phyloP scores from a whole-genome alignment of 768 basidiomycete species.

The Amanita brunnescens region DNA sequence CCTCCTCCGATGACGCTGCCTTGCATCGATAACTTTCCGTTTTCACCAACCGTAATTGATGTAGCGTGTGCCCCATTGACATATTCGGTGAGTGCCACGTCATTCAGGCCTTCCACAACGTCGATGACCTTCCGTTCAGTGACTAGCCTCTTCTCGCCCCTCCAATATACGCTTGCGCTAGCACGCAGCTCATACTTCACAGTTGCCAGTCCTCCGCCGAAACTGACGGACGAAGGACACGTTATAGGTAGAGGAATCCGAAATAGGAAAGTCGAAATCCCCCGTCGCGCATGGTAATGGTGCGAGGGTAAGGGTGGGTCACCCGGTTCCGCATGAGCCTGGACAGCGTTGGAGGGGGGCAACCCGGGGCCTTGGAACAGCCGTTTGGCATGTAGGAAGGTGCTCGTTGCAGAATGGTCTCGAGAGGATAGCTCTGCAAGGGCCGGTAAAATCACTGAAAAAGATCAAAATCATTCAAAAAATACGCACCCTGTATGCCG shows the following conservation, averaged over 20 bases:
- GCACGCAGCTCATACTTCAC: conserved; percentile 70
- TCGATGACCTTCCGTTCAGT: conserved; percentile 52
- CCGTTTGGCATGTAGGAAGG: conserved; percentile 61
- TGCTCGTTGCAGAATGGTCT: conserved; percentile 74
- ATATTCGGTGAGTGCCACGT: conserved; percentile 23
- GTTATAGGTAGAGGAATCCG: conserved; percentile 61
- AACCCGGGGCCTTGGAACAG: conserved; percentile 76
- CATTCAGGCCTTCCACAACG: conserved; percentile 50
- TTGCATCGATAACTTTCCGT: conserved; percentile 73
- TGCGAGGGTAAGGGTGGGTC: conserved; percentile 53
- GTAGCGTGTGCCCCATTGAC: conserved; percentile 27
- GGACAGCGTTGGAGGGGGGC: conserved; percentile 79
- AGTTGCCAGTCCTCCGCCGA: conserved; percentile 59
- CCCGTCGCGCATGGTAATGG: conserved; percentile 68
- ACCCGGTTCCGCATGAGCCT: conserved; percentile 48
- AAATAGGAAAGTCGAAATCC: conserved; percentile 73
- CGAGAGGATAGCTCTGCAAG: conserved; percentile 60
- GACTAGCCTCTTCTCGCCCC: conserved; percentile 62
- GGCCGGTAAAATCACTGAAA: conserved; percentile 7
- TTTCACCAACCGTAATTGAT: conserved; percentile 61
- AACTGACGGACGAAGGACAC: conserved; percentile 63
- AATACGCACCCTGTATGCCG: conserved; percentile 53
- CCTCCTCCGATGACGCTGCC: conserved; percentile 51
- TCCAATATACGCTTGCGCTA: conserved; percentile 67
- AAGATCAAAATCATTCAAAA: not conserved